phyloP scores from a whole-genome alignment of 1,139 yeast genomes.

The Oligophagozyma castellii region DNA sequence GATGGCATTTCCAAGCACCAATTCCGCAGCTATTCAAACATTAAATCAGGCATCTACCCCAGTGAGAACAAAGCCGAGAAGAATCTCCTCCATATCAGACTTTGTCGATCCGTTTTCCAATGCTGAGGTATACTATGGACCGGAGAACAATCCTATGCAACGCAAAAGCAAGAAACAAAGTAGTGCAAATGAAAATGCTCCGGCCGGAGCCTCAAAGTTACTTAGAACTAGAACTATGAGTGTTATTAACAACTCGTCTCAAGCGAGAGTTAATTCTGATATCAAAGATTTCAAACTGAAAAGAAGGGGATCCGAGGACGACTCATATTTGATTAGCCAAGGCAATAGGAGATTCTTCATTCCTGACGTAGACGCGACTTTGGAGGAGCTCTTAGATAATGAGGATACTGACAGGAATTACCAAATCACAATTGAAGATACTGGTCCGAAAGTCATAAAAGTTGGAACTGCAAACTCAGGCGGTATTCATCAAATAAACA shows the following conservation, averaged over 20 bases:
- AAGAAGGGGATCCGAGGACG: constrained; percentile 62
- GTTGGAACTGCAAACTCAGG: constrained; percentile 77
- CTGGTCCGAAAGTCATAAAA: constrained; percentile 79
- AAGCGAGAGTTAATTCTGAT: constrained; percentile 9
- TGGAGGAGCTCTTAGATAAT: constrained; percentile 50
- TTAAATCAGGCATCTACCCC: too few relatives aligned
- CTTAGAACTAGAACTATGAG: constrained; percentile 28
- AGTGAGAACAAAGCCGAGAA: constrained; percentile 4
- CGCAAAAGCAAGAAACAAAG: constrained; percentile 15
- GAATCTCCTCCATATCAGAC: constrained; percentile 18
- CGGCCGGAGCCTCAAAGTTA: constrained; percentile 3
- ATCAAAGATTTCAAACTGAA: constrained; percentile 19
- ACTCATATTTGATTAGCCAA: constrained; percentile 26
- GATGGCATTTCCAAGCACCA: too few relatives aligned
- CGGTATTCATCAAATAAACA: constrained; percentile 58
- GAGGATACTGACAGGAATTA: constrained; percentile 82
- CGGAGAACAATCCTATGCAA: constrained; percentile 44
- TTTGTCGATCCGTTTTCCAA: constrained; percentile 45
- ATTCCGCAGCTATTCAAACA: too few relatives aligned
- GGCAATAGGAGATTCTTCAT: constrained; percentile 49
- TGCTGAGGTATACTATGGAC: constrained; percentile 63
- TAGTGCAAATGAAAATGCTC: constrained; percentile 2
- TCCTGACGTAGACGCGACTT: constrained; percentile 60
- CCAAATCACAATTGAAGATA: constrained; percentile 86
- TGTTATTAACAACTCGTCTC: constrained; percentile 22